phyloP scores from a whole-genome alignment of 441 rosid genomes.

The Erodium chrysanthum region DNA sequence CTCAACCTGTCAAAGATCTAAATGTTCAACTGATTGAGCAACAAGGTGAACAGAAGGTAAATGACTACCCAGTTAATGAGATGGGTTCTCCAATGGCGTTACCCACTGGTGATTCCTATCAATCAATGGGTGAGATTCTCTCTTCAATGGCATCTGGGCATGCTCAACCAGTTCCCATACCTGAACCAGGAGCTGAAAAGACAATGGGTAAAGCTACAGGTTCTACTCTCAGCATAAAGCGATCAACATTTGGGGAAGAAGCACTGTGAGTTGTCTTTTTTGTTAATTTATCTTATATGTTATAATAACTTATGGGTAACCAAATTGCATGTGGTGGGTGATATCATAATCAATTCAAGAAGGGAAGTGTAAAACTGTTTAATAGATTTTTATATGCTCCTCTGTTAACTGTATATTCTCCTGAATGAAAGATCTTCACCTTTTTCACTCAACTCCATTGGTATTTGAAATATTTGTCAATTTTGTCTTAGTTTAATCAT shows the following conservation, averaged over 20 bases:
- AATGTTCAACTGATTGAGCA: slow-evolving; percentile 38
- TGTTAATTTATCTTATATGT: slow-evolving; percentile 10
- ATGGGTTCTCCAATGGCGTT: slow-evolving; percentile 34
- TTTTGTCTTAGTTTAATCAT: too few species aligned
- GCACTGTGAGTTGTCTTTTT: slow-evolving; percentile 45
- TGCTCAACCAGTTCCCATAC: slow-evolving; percentile 39
- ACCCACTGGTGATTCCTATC: slow-evolving; percentile 51
- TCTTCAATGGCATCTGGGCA: slow-evolving; percentile 54
- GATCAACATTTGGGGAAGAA: slow-evolving; percentile 84
- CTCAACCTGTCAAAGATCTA: slow-evolving; percentile 37
- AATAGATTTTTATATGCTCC: too few species aligned
- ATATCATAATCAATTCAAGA: neutral
- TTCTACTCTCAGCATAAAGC: slow-evolving; percentile 50
- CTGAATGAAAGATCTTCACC: too few species aligned
- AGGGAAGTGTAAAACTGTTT: too few species aligned
- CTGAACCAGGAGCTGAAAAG: slow-evolving; percentile 42
- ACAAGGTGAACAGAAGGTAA: slow-evolving; percentile 44
- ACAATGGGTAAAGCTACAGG: slow-evolving; percentile 44
- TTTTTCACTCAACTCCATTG: too few species aligned
- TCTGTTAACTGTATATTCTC: too few species aligned
- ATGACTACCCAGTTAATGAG: slow-evolving; percentile 38
- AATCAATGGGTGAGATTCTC: slow-evolving; percentile 62
- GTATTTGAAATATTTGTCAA: too few species aligned
- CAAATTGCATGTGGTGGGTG: slow-evolving; percentile 16
- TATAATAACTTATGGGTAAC: slow-evolving; percentile 13